Base-by-base conservation (phyloP, 352 stramenopile species). In the Hyaloperonospora arabidopsidis region DNA sequence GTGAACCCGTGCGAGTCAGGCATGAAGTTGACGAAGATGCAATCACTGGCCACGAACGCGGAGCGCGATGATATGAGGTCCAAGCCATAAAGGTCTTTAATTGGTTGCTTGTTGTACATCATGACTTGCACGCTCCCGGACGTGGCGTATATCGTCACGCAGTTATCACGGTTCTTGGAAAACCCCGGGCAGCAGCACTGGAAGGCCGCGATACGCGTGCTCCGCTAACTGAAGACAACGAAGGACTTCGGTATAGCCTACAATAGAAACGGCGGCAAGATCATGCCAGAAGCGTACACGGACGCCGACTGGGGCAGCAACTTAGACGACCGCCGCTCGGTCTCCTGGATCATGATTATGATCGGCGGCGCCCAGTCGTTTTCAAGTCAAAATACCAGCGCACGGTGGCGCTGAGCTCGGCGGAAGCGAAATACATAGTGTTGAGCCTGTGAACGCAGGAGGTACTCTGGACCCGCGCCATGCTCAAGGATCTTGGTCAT, bases 11-110 rank as follows among this genome's bases (percentile, higher is more conserved):
- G 40, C 15, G 18, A 46, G 18, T 5, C 40, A n/a, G 40, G 40
- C 7, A 13, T 56, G 43, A 62, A 51, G 44, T 17, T 57, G 23
- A 32, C 8, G 14, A 45, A 29, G 14, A 35, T 13, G 14, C 23
- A 57, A n/a, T 59, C 22, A 25, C 52, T 18, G 2, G 49, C 19
- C 21, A 48, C 41, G 10, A 17, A 18, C 17, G 15, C 10, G 10
- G 41, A 48, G 23, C 19, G 21, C 13, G 7, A 32, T 2, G 22
- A 48, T 2, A 48, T 48, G 41, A 5, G 18, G 19, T 11, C 14
- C 2, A 48, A 34, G 18, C 21, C 41, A 21, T 48, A 34, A 18
- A 8, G 19, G 12, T 28, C 18, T 8, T 29, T 46, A 17, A 29
- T 46, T 7, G 40, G 40, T 15, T 46, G 40, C 28, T 23, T 46